A percentile compares a stretch with the other conserved stretches of the same genome.
These are phyloP conservation scores for Myrmaecium sp. DNA, from an alignment of 2,329 filamentous ascomycete species.

Conservation along the genomic window DNA sequence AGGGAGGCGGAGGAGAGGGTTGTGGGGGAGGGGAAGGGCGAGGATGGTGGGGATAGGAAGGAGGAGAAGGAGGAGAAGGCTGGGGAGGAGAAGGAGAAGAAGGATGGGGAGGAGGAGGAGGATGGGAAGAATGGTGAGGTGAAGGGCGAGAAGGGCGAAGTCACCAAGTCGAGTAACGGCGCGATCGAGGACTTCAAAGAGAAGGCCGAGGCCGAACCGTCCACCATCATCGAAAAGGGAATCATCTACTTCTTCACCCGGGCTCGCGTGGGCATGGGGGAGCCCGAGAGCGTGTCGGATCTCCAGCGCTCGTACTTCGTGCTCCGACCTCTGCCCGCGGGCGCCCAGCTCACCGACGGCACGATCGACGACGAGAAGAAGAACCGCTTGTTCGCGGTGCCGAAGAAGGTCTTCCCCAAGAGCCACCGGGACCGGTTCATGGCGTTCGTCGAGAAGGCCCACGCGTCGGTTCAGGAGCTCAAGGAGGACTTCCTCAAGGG, in stretches of 20 bases:
- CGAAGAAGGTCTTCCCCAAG: slow-evolving; percentile 68
- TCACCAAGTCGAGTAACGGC: slow-evolving; percentile 9
- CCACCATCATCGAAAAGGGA: slow-evolving; percentile 66
- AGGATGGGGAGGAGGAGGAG: slow-evolving; percentile 9
- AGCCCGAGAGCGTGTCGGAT: slow-evolving; percentile 52
- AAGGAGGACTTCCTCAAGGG: slow-evolving; percentile 53
- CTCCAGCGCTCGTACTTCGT: slow-evolving; percentile 67
- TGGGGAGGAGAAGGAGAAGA: slow-evolving; percentile 11
- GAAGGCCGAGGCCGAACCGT: slow-evolving; percentile 34
- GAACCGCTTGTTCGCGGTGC: slow-evolving; percentile 58
- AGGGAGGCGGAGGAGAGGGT: slow-evolving; percentile 9
- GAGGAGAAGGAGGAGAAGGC: slow-evolving; percentile 5
- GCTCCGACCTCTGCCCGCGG: slow-evolving; percentile 52
- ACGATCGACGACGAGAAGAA: slow-evolving; percentile 39
- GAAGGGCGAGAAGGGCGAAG: slow-evolving; percentile 12
- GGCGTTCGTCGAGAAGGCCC: slow-evolving; percentile 65
- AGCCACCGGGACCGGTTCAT: slow-evolving; percentile 55
- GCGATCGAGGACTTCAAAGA: slow-evolving; percentile 34
- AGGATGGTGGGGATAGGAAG: slow-evolving; percentile 6
- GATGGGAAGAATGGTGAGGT: slow-evolving; percentile 6
- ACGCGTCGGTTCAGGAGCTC: slow-evolving; percentile 48
- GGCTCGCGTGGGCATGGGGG: slow-evolving; percentile 54
- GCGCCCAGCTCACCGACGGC: slow-evolving; percentile 49
- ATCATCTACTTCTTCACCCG: slow-evolving; percentile 85
- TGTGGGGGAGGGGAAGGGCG: too few species aligned